Evolutionary conservation across 805 yeast species (phyloP).

Genomic region (Dipodascus geniculatus): DNA sequence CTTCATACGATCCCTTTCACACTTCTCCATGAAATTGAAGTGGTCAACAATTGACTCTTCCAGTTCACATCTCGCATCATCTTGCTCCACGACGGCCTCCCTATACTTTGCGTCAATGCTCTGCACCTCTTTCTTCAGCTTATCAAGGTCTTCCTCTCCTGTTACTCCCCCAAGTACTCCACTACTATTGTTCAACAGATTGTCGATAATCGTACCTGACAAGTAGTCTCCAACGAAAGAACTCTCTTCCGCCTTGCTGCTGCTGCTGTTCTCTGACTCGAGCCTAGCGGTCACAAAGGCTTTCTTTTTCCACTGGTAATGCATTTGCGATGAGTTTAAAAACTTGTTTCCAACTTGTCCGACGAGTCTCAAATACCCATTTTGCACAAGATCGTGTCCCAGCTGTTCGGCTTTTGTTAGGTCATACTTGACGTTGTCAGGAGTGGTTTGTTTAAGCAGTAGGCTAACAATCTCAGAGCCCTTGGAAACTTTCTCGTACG

Average conservation of each 20-base stretch:
- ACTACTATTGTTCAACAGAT: slow-evolving; percentile 13
- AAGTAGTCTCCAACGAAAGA: slow-evolving; percentile 24
- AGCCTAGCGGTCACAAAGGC: slow-evolving; percentile 35
- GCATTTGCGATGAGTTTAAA: slow-evolving; percentile 56
- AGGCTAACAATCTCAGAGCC: slow-evolving; percentile 53
- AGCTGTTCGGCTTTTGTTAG: slow-evolving; percentile 56
- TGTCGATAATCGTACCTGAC: slow-evolving; percentile 13
- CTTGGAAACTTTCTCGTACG: slow-evolving; percentile 47
- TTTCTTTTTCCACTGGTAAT: slow-evolving; percentile 65
- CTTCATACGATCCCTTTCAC: slow-evolving; percentile 65
- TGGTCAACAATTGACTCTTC: slow-evolving; percentile 66
- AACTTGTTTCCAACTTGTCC: slow-evolving; percentile 47
- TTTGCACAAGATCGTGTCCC: slow-evolving; percentile 60
- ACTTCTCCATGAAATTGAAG: slow-evolving; percentile 63
- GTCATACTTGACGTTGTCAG: slow-evolving; percentile 33
- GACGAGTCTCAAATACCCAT: slow-evolving; percentile 49
- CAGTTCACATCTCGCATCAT: slow-evolving; percentile 54
- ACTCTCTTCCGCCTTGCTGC: slow-evolving; percentile 8
- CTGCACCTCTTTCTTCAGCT: slow-evolving; percentile 43
- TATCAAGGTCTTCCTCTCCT: slow-evolving; percentile 41
- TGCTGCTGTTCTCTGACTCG: slow-evolving; percentile 9
- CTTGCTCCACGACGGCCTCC: slow-evolving; percentile 45
- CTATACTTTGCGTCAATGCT: slow-evolving; percentile 46
- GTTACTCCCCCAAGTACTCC: slow-evolving; percentile 14
- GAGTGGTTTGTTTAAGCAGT: slow-evolving; percentile 26